These are phyloP conservation scores for Clohesyomyces aquaticus DNA, from an alignment of 495 filamentous ascomycete genomes.

Conservation along the genomic window DNA sequence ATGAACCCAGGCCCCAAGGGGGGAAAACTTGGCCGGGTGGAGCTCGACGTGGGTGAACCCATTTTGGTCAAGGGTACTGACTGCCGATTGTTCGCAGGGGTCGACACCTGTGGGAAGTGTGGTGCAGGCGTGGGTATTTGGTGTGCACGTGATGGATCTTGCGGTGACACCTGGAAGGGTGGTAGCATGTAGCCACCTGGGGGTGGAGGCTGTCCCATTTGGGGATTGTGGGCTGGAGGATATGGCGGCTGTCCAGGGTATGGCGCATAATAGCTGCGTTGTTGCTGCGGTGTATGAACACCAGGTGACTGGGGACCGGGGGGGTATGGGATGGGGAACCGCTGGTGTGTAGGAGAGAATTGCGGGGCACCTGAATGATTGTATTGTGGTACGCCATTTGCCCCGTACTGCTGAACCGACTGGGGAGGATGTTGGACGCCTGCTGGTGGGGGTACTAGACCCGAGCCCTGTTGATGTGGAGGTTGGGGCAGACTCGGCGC, in stretches of 20 bases:
- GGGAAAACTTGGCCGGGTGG: slow-evolving; percentile 9
- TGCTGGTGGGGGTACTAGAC: slow-evolving; percentile 13
- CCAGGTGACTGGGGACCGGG: slow-evolving; percentile 22
- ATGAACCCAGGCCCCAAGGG: slow-evolving; percentile 6
- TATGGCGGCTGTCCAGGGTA: slow-evolving; percentile 32
- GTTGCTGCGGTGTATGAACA: slow-evolving; percentile 32
- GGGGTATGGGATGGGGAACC: slow-evolving; percentile 21
- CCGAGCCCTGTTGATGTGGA: slow-evolving; percentile 10
- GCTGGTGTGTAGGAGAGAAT: slow-evolving; percentile 28
- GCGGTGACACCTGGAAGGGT: slow-evolving; percentile 46
- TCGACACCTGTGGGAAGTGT: slow-evolving; percentile 34
- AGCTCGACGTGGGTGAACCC: not conserved
- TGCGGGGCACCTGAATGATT: slow-evolving; percentile 8
- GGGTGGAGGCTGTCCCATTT: slow-evolving; percentile 36
- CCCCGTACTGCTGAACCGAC: slow-evolving; percentile 17
- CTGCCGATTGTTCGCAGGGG: slow-evolving; percentile 16
- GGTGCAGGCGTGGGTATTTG: slow-evolving; percentile 27
- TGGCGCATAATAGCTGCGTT: slow-evolving; percentile 27
- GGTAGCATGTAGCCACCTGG: slow-evolving; percentile 47
- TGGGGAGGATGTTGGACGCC: slow-evolving; percentile 27
- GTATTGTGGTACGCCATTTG: slow-evolving; percentile 41
- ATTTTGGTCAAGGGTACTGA: slow-evolving; percentile 8
- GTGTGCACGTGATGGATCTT: slow-evolving; percentile 36
- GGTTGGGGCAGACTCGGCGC: slow-evolving; percentile 30
- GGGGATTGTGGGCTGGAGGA: slow-evolving; percentile 26